Evolutionary conservation across 129 eudicot genomes (phyloP), one percentile per base, ranked within the genome.

Genomic region (Escallonia herrerae): DNA sequence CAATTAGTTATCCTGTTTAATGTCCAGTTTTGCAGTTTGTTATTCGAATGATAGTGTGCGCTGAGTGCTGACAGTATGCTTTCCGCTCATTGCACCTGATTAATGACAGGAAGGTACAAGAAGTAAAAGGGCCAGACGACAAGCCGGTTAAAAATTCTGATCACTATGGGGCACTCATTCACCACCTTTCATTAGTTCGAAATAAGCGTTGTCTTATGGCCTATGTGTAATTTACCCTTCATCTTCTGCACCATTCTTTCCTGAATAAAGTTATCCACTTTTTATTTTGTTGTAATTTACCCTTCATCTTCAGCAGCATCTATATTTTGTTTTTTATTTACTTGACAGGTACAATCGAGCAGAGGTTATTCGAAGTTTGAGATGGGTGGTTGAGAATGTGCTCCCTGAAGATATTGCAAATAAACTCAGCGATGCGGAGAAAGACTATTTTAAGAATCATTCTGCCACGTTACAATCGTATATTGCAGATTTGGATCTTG

Each of bases 161-260:
- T 78, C 97, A 86, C 77, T 80, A 74, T 67, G 99, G 97, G 69
- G 89, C 89, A 72, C 95, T 94, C 33, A 72, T 86, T 64, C 97
- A 94, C 74, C 99, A 94, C 75, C 94, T 86, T 70, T 84, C 99
- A 5, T 70, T 94, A 58, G 83, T 89, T 22, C 96, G 99, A 74
- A 89, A 94, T 54, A 94, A 94, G 77, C 97, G 97, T n/a, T 94
- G 99, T 77, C 81, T 94, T 64, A 89, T 84, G 99, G 95, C 99
- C 53, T 94, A 89, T 72, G 86, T 82, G 97, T 93, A 81, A 81
- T 81, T 60, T 55, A 64, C 55, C 11, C 65, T 2, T 6, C 58
- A 47, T 5, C 44, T 33, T 42, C 43, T 39, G 47, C 40, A 40
- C 67, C 13, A 6, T 50, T 63, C 4, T 33, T 69, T 39, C 47